A percentile compares a stretch with the other conserved stretches of the same genome.
phyloP scores from a whole-genome alignment of 1,284 basidiomycete species.

The Erythrobasidium hasegawianum region DNA sequence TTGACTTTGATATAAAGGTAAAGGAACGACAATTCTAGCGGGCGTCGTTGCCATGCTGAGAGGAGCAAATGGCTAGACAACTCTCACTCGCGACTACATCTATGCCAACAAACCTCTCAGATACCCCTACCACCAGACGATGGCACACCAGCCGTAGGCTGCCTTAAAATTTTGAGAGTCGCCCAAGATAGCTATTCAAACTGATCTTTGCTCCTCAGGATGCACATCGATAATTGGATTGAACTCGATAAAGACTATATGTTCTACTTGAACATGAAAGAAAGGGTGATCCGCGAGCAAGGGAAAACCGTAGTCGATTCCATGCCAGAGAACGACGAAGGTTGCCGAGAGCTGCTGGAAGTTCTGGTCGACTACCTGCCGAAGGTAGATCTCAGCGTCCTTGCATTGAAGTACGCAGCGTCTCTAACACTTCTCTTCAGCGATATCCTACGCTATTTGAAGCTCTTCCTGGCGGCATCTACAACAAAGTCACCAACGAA shows the following conservation, averaged over 20 bases:
- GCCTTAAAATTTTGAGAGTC: too few relatives aligned
- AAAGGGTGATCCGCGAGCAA: conserved; percentile 49
- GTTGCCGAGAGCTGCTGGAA: conserved; percentile 51
- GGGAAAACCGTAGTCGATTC: conserved; percentile 51
- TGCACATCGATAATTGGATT: conserved; percentile 49
- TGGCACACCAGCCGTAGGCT: conserved; percentile 42
- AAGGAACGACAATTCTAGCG: too few relatives aligned
- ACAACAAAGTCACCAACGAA: conserved; percentile 51
- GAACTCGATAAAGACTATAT: conserved; percentile 52
- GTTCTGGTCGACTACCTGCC: conserved; percentile 51
- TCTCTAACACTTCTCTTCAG: neutral
- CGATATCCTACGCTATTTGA: conserved; percentile 52
- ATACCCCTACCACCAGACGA: conserved; percentile 51
- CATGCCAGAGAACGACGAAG: conserved; percentile 51
- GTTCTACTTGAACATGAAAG: conserved; percentile 52
- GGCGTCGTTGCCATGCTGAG: too few relatives aligned
- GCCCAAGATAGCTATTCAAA: neutral
- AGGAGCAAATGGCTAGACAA: conserved; percentile 33
- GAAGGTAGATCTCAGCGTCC: conserved; percentile 36
- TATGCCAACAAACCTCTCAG: conserved; percentile 51
- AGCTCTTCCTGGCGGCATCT: conserved; percentile 45
- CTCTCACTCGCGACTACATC: conserved; percentile 49
- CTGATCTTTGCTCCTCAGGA: neutral
- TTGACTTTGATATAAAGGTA: conserved; percentile 44
- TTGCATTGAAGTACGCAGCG: neutral